Percentiles rank a stretch among this genome's conserved stretches.
Evolutionary conservation across 768 basidiomycete species (phyloP).

Genomic region (Suillus occidentalis): DNA sequence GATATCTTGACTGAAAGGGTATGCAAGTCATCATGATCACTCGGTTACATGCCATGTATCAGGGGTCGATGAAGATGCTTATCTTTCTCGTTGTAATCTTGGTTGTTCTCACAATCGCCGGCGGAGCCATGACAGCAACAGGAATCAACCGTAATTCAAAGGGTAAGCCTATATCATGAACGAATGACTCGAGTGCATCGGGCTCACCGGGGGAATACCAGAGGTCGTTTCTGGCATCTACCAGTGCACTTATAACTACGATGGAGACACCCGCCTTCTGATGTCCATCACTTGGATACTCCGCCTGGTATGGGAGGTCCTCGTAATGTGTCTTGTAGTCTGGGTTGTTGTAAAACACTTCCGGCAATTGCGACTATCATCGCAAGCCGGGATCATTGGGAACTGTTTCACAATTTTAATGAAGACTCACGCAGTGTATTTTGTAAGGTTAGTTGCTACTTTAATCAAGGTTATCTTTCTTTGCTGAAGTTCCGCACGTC

Average conservation of each 20-base stretch:
- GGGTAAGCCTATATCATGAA: not conserved
- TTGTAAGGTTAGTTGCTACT: not conserved
- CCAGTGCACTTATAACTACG: not conserved
- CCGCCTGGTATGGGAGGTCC: not conserved
- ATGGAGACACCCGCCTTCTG: not conserved
- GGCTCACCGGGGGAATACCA: not conserved
- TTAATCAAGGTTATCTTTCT: not conserved
- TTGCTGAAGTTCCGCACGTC: not conserved
- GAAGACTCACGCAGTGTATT: not conserved
- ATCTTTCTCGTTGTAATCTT: not conserved
- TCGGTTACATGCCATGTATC: slow-evolving; percentile 2
- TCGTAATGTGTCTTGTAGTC: not conserved
- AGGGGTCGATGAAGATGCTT: not conserved
- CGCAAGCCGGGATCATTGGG: not conserved
- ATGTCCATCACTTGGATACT: not conserved
- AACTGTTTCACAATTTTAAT: not conserved
- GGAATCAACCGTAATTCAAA: not conserved
- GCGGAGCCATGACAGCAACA: not conserved
- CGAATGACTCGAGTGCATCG: not conserved
- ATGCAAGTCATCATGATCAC: not conserved
- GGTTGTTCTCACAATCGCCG: not conserved
- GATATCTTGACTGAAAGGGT: not conserved
- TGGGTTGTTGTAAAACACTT: not conserved
- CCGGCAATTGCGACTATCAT: not conserved
- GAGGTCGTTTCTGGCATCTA: not conserved